Percentiles rank a stretch among this genome's conserved stretches.
These are phyloP conservation scores for Trichophyton verrucosum DNA, from an alignment of 2,329 filamentous ascomycete species.

Conservation along the genomic window DNA sequence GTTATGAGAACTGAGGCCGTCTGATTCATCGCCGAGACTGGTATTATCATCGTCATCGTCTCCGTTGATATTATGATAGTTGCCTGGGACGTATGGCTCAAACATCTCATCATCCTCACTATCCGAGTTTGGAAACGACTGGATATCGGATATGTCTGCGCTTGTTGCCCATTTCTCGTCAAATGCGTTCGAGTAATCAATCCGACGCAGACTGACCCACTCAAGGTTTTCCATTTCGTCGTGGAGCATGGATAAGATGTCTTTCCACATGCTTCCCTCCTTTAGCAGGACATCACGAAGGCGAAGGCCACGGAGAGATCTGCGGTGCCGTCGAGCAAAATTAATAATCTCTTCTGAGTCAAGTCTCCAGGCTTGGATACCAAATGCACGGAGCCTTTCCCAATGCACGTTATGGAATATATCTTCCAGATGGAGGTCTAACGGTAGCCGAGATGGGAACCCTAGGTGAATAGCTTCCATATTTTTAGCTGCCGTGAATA, in stretches of 20 bases:
- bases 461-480: constrained; percentile 53
- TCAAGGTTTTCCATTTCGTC: constrained; percentile 46
- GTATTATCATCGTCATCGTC: constrained; percentile 9
- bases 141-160: constrained; percentile 15
- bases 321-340: constrained; percentile 44
- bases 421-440: constrained; percentile 46
- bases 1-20: constrained; percentile 14
- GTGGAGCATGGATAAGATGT: constrained; percentile 46
- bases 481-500: constrained; percentile 48
- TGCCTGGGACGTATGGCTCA: constrained; percentile 8
- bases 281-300: constrained; percentile 50
- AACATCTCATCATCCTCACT: constrained; percentile 14
- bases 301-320: constrained; percentile 46
- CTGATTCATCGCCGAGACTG: constrained; percentile 15
- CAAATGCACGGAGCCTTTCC: constrained; percentile 50
- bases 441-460: constrained; percentile 46
- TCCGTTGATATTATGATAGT: background rate
- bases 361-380: constrained; percentile 53
- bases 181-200: constrained; percentile 47
- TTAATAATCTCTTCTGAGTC: constrained; percentile 48
- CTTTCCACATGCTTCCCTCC: constrained; percentile 48
- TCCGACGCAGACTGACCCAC: constrained; percentile 50
- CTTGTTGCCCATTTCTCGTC: constrained; percentile 28
- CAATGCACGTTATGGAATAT: constrained; percentile 52
- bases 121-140: constrained; percentile 15